These are phyloP conservation scores for Zasmidium cellare DNA, from an alignment of 2,329 filamentous ascomycete genomes.

Conservation along the genomic window DNA sequence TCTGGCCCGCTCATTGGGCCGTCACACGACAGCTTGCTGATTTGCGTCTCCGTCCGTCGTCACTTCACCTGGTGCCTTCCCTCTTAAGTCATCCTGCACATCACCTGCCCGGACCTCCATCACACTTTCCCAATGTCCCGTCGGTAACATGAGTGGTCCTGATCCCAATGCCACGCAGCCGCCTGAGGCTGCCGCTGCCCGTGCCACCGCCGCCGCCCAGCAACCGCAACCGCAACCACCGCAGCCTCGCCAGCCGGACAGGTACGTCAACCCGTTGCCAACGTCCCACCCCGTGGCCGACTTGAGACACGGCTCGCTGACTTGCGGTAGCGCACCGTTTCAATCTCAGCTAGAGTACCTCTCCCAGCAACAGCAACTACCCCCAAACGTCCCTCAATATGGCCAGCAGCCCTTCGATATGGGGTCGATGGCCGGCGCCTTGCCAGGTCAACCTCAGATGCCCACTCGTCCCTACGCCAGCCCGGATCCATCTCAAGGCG, in stretches of 20 bases:
- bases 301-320: slow-evolving; percentile 3
- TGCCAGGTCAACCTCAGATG: slow-evolving; percentile 18
- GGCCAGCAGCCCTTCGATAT: slow-evolving; percentile 24
- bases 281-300: neutral
- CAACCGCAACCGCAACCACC: slow-evolving; percentile 1
- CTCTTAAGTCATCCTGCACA: slow-evolving; percentile 7
- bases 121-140: slow-evolving; percentile 3
- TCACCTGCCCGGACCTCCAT: neutral
- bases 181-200: neutral
- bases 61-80: slow-evolving; percentile 7
- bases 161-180: slow-evolving; percentile 7
- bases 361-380: slow-evolving; percentile 16
- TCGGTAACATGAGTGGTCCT: slow-evolving; percentile 9
- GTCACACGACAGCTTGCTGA: slow-evolving; percentile 7
- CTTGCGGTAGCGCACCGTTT: slow-evolving; percentile 20
- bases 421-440: slow-evolving; percentile 16
- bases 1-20: slow-evolving; percentile 9
- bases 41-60: neutral
- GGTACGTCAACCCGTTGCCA: no score
- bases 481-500: slow-evolving; percentile 11
- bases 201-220: neutral
- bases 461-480: slow-evolving; percentile 15
- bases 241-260: slow-evolving; percentile 11
- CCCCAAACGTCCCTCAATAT: slow-evolving; percentile 15
- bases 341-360: slow-evolving; percentile 25